Evolutionary conservation across 2,329 filamentous ascomycete species (phyloP), one percentile per base, ranked within the genome.

Genomic region (Pseudogymnoascus sp.): DNA sequence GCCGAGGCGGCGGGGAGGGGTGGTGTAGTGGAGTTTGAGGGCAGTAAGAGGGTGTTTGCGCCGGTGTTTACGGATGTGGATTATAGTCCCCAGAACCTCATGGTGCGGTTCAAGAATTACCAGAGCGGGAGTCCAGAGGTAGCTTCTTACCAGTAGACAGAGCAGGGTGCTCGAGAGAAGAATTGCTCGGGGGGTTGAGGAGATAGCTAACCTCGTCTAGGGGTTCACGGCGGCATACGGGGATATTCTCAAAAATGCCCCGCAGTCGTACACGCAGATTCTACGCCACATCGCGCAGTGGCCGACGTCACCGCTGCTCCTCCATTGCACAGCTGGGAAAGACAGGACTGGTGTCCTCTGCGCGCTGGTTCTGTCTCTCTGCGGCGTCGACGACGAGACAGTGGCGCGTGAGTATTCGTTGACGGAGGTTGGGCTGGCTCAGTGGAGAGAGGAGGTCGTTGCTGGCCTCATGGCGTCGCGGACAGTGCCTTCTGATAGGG

Each of bases 261-360:
- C 80, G 0, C 74, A 77, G 7, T 78, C 82, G 1, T 88, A 83
- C 70, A 73, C 74, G n/a, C 77, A 77, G 1, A 88, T 91, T 64
- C 64, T 74, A 60, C 60, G 73, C 6, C 70, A 74, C 23, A 68
- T 75, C 9, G 66, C 70, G 9, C 68, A 77, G 46, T 68, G 71
- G 4, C 71, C 78, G 1, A 69, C 75, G 2, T 73, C 76, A 2
- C 84, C 86, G 7, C 74, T 88, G 9, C 77, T 91, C 6, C 77
- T 91, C 7, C 88, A 93, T 71, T 92, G 89, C 73, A 89, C 88
- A 0, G 88, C 87, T 0, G 89, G 89, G 11, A 93, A 93, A 74
- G 89, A 93, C 72, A 80, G 89, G 46, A 92, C 89, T 0, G 89
- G 89, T 1, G 80, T 92, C 4, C 75, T 91, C 50, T 83, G 84